A percentile compares a stretch with the other conserved stretches of the same genome.
phyloP scores from a whole-genome alignment of 257 asterid genomes.

The Fraxinus quadrangulata region DNA sequence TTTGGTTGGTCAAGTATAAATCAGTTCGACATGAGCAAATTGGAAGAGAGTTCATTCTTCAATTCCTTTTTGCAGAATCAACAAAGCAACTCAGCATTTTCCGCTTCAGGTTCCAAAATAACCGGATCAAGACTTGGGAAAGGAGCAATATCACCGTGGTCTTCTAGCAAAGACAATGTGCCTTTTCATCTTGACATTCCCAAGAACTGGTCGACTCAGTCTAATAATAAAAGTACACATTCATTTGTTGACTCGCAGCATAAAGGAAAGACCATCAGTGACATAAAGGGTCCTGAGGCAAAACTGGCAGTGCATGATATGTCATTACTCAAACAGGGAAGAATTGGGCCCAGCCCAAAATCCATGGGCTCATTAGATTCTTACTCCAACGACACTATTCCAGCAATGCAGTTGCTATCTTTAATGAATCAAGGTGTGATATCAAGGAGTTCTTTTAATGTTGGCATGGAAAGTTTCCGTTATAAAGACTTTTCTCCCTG shows the following conservation, averaged over 20 bases:
- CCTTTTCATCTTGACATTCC: slow-evolving; percentile 36
- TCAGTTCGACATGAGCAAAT: slow-evolving; percentile 24
- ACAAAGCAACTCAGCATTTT: slow-evolving; percentile 37
- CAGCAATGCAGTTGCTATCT: slow-evolving; percentile 78
- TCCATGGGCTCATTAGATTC: slow-evolving; percentile 45
- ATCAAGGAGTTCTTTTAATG: slow-evolving; percentile 37
- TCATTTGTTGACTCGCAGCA: slow-evolving; percentile 30
- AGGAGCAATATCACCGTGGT: slow-evolving; percentile 35
- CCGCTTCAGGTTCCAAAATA: slow-evolving; percentile 39
- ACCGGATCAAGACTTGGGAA: slow-evolving; percentile 32
- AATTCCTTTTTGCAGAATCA: slow-evolving; percentile 39
- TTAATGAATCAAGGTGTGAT: slow-evolving; percentile 60
- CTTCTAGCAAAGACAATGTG: slow-evolving; percentile 31
- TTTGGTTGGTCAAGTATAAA: slow-evolving; percentile 32
- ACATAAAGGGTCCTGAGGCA: slow-evolving; percentile 33
- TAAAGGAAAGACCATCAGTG: slow-evolving; percentile 36
- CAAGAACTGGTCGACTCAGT: slow-evolving; percentile 34
- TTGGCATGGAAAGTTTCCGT: slow-evolving; percentile 40
- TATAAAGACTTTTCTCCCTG: slow-evolving; percentile 54
- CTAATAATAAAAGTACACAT: slow-evolving; percentile 21
- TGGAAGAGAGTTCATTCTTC: slow-evolving; percentile 34
- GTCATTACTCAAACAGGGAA: slow-evolving; percentile 28
- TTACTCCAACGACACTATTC: slow-evolving; percentile 64
- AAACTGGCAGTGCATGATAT: slow-evolving; percentile 25
- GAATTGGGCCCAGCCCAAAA: slow-evolving; percentile 27